These are phyloP conservation scores for Podaxis sp. DNA, from an alignment of 768 basidiomycete genomes.

Conservation along the genomic window DNA sequence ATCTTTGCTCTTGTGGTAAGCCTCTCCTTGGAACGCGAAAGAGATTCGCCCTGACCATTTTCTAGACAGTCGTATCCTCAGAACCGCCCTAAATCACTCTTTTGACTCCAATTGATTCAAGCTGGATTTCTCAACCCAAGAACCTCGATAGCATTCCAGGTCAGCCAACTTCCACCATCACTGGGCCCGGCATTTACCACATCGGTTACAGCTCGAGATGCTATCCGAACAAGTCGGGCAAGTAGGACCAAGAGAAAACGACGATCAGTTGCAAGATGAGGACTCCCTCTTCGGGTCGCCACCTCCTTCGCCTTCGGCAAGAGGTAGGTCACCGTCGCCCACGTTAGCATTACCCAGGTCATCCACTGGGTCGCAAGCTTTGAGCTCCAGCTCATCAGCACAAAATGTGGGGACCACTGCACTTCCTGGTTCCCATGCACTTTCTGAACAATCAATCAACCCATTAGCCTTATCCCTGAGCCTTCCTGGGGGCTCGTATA, in stretches of 20 bases:
- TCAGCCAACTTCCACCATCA: background rate
- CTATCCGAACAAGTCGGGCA: background rate
- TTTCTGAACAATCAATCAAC: slow-evolving; percentile 83
- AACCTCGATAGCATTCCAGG: slow-evolving; percentile 4
- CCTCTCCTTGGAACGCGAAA: background rate
- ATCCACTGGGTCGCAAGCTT: background rate
- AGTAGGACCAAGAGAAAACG: background rate
- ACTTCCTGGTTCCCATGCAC: slow-evolving; percentile 92
- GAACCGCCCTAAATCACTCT: background rate
- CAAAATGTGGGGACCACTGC: slow-evolving; percentile 97
- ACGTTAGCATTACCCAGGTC: slow-evolving; percentile 53
- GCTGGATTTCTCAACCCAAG: background rate
- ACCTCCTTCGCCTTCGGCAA: slow-evolving; percentile 54
- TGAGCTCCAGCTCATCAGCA: slow-evolving; percentile 37
- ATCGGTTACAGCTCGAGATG: slow-evolving; percentile 1
- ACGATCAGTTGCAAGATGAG: slow-evolving; percentile 40
- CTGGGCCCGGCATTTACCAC: background rate
- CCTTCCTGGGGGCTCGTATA: slow-evolving; percentile 35
- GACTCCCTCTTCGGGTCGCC: slow-evolving; percentile 85
- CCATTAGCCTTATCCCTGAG: slow-evolving; percentile 70
- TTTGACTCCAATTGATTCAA: background rate
- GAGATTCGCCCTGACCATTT: background rate
- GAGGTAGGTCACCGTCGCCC: slow-evolving; percentile 76
- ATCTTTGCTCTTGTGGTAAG: background rate
- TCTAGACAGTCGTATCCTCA: background rate